A percentile compares a stretch with the other conserved stretches of the same genome.
Conservation (phyloP, 441 rosid genomes). For the Syzygium syzygioides region DNA sequence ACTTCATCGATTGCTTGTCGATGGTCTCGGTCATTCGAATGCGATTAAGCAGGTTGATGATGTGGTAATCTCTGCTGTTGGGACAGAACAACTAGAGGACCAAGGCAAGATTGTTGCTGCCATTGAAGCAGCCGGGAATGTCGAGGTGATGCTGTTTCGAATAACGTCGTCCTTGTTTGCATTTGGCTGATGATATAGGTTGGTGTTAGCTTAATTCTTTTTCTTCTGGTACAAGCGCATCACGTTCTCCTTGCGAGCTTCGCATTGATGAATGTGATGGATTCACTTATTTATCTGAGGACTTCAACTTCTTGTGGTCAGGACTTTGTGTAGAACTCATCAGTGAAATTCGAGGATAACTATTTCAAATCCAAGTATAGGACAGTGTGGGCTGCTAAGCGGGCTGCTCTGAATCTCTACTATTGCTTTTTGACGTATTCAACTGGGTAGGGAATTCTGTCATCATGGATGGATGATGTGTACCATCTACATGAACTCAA, state of each 20-base stretch:
- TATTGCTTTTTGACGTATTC: too few relatives aligned
- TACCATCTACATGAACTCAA: too few relatives aligned
- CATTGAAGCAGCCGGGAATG: constrained; percentile 39
- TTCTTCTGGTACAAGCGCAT: not conserved
- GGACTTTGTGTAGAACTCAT: not conserved
- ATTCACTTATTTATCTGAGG: not conserved
- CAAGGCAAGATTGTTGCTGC: constrained; percentile 38
- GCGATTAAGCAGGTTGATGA: constrained; percentile 49
- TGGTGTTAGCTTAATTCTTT: constrained; percentile 26
- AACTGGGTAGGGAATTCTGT: too few relatives aligned
- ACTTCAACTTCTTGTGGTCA: not conserved
- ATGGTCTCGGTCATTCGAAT: not conserved
- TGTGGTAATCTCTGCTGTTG: constrained; percentile 38
- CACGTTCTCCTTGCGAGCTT: not conserved
- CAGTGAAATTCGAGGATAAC: not conserved
- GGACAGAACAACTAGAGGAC: constrained; percentile 11
- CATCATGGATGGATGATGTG: too few relatives aligned
- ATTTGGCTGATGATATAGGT: not conserved
- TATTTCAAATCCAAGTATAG: not conserved
- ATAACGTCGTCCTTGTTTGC: too few relatives aligned
- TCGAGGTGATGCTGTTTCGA: constrained; percentile 17
- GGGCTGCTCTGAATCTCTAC: too few relatives aligned
- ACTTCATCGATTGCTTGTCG: not conserved
- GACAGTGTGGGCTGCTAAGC: not conserved
- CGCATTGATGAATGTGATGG: not conserved